Base-by-base conservation (phyloP, 176 grass and related monocot genomes). In the Echinochloa phyllopogon region DNA sequence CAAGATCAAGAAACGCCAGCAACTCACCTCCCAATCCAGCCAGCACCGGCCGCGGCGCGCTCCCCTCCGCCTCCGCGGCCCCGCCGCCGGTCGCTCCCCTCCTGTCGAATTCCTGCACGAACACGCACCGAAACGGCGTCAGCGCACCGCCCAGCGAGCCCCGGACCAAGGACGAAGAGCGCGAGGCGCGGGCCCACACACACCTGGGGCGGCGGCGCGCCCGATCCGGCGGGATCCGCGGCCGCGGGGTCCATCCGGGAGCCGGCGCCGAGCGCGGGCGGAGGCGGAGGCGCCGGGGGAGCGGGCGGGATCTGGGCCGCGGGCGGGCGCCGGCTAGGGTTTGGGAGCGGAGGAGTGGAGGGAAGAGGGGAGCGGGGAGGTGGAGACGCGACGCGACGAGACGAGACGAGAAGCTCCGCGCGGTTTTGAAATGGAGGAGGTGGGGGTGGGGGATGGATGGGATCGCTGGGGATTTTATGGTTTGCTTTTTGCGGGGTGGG, bases 211-310 rank as follows among this genome's bases (percentile, higher is more conserved):
- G 66, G 44, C 42, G 61, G 62, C 59, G 80, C 42, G 42, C 74
- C 85, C 85, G 89, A 84, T 79, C 80, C 85, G 51, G 85, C 61
- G 66, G 80, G 88, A 74, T 86, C 83, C 74, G 63, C 0, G 62
- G 0, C 64, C 36, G 41, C 49, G 29, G 75, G 42, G 66, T 79
- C 89, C 89, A 91, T 91, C 60, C 42, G 61, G 20, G 67, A 17
- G 78, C 45, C 37, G 43, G 42, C 50, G 53, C 9, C 53, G 75
- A 13, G 20, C 55, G 0, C 63, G 6, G 4, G 33, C 37, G 4
- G 25, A 38, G 36, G 42, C 29, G 15, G 16, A 15, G 59, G 55
- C 43, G 52, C 10, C 25, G 66, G 38, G 7, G 29, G 29, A 38
- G 11, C 10, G 24, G 55, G 37, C 42, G 72, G 72, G 84, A 77